Evolutionary conservation across 306 rosid genomes (phyloP).

Genomic region (Glycyrrhiza uralensis): DNA sequence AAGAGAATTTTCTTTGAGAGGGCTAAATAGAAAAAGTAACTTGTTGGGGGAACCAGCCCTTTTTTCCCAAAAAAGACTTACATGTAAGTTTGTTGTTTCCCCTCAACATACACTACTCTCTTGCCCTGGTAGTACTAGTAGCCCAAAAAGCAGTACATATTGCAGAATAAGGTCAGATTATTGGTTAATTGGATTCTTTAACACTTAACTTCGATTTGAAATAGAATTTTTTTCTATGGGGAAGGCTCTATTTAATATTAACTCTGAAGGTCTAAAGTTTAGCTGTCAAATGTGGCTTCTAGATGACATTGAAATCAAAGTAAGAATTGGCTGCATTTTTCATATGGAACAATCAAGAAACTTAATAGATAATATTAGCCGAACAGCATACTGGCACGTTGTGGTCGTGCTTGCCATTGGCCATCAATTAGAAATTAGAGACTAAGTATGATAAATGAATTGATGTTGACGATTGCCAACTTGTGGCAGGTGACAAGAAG

Average conservation of each 20-base stretch:
- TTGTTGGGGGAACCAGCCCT: not conserved
- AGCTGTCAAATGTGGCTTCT: not conserved
- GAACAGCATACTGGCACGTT: constrained; percentile 7
- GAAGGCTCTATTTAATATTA: not conserved
- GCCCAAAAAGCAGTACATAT: not conserved
- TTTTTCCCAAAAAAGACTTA: not conserved
- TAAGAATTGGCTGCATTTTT: constrained; percentile 3
- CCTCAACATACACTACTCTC: not conserved
- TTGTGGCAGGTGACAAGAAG: constrained; percentile 83
- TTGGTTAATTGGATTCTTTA: not conserved
- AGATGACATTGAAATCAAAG: constrained; percentile 10
- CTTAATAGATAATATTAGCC: constrained; percentile 4
- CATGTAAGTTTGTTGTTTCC: not conserved
- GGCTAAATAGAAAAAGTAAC: not conserved
- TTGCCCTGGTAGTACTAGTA: not conserved
- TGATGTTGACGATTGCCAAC: constrained; percentile 17
- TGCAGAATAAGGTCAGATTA: not conserved
- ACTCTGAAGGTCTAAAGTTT: not conserved
- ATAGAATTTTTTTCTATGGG: not conserved
- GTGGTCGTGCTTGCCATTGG: not conserved
- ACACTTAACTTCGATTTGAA: not conserved
- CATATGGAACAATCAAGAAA: constrained; percentile 5
- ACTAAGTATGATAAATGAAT: constrained; percentile 14
- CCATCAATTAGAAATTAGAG: not conserved
- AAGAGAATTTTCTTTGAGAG: not conserved